Conservation (phyloP, 2,329 filamentous ascomycete species). For the Trichoderma citrinoviride region DNA sequence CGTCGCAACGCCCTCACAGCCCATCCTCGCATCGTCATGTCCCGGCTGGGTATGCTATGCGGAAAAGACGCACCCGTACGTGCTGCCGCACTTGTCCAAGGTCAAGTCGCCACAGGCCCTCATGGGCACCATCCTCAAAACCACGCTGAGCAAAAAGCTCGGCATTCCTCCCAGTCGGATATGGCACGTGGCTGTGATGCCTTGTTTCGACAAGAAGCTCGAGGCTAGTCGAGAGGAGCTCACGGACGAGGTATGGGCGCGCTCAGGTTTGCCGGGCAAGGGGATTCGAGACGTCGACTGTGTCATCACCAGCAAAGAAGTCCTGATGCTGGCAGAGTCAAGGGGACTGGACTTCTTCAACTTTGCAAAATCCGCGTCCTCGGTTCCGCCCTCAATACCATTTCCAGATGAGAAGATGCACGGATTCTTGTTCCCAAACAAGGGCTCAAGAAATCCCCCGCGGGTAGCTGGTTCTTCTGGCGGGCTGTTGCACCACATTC, state of each 20-base stretch:
- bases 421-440: slow-evolving; percentile 69
- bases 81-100: slow-evolving; percentile 84
- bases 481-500: slow-evolving; percentile 82
- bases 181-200: slow-evolving; percentile 96
- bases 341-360: slow-evolving; percentile 73
- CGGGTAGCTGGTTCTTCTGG: slow-evolving; percentile 74
- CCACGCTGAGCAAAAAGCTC: slow-evolving; percentile 69
- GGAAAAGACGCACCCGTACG: slow-evolving; percentile 94
- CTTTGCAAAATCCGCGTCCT: slow-evolving; percentile 59
- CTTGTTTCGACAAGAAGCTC: slow-evolving; percentile 98
- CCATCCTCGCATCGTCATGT: slow-evolving; percentile 83
- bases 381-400: slow-evolving; percentile 39
- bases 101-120: slow-evolving; percentile 94
- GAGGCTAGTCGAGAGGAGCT: slow-evolving; percentile 93
- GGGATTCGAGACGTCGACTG: slow-evolving; percentile 89
- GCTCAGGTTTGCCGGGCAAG: slow-evolving; percentile 45
- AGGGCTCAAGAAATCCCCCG: slow-evolving; percentile 43
- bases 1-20: slow-evolving; percentile 38
- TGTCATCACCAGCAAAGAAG: slow-evolving; percentile 93
- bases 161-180: slow-evolving; percentile 74
- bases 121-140: slow-evolving; percentile 86
- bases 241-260: slow-evolving; percentile 73
- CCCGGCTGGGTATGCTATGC: slow-evolving; percentile 99
- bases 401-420: slow-evolving; percentile 75
- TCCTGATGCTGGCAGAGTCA: slow-evolving; percentile 83